Base-by-base conservation (phyloP, 768 basidiomycete genomes). In the Pholiota molesta region DNA sequence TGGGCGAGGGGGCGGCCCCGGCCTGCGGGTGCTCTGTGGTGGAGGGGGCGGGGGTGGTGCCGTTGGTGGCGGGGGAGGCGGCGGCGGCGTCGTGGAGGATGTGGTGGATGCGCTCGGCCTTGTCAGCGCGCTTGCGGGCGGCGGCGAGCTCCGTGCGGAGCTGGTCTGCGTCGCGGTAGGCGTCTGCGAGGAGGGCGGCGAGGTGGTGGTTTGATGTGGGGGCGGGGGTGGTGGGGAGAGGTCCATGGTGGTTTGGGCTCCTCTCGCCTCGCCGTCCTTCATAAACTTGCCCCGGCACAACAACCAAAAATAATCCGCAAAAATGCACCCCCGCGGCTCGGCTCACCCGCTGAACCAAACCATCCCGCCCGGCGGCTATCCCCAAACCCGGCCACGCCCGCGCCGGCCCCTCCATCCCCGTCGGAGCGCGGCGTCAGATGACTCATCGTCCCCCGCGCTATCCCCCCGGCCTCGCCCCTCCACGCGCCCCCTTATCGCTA, bases 121-220 rank as follows among this genome's bases (percentile, higher is more conserved):
- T 79, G 45, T 87, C 87, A 0, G 83, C 82, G 49, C 86, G 80
- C 57, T 78, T 80, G 33, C 73, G 71, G 0, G 74, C 62, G 0
- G 64, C 17, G 1, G 68, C 61, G 63, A 89, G 82, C 60, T 89
- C 85, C 37, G 75, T 77, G 19, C 79, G 77, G 52, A 89, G 79
- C 21, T 56, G 13, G 11, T 89, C 88, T 37, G 74, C 70, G 49
- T 89, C 86, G 65, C 75, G 76, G 67, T 84, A 84, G 51, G 83
- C 78, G 39, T 80, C 75, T 5, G 82, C 69, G 69, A 90, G 85
- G 52, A 89, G 79, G 7, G 76, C 66, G 14, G 88, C 87, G 68
- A 90, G 85, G 61, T 83, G 80, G 1, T 78, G 17, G 80, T 37
- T 37, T n/a, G 57, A 29, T 4, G 54, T 33, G 29, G 49, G 42